A percentile compares a stretch with the other conserved stretches of the same genome.
Conservation (phyloP, 768 basidiomycete species). For the Filobasidium wieringae region DNA sequence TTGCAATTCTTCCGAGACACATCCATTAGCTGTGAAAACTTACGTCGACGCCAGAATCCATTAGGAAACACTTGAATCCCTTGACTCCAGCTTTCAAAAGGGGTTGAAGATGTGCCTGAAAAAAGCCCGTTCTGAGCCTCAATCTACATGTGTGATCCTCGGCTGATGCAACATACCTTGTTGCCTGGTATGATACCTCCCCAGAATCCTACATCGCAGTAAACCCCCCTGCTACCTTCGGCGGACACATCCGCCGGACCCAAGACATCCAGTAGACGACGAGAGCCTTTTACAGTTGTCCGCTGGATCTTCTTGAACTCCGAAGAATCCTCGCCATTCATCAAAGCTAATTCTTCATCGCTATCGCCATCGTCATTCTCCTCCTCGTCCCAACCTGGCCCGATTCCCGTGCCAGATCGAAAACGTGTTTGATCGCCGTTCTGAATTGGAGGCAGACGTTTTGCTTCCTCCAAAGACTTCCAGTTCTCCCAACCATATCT, state of each 20-base stretch:
- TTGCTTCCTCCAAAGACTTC: conserved; percentile 6
- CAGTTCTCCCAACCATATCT: conserved; percentile 43
- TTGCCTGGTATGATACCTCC: conserved; percentile 91
- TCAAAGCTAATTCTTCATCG: conserved; percentile 7
- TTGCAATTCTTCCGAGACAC: background rate
- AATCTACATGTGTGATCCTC: background rate
- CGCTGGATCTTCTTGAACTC: conserved; percentile 1
- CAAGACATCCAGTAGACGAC: conserved; percentile 2
- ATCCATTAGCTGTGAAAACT: conserved; percentile 14
- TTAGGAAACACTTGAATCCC: conserved; percentile 95
- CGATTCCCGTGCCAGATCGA: conserved; percentile 7
- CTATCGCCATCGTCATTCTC: conserved; percentile 4
- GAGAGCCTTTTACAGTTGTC: background rate
- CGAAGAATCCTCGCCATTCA: conserved; percentile 4
- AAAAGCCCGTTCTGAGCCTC: background rate
- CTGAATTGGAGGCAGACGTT: background rate
- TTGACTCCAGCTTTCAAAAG: conserved; percentile 69
- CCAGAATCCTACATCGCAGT: conserved; percentile 81
- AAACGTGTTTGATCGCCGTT: background rate
- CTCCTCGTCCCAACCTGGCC: conserved; percentile 7
- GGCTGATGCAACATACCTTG: conserved; percentile 44
- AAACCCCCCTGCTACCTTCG: conserved; percentile 31
- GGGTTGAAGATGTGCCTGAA: conserved; percentile 59
- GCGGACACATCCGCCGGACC: conserved; percentile 5
- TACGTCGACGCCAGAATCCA: conserved; percentile 90